Percentiles rank a stretch among this genome's conserved stretches.
phyloP scores from a whole-genome alignment of 345 rosid genomes.

The Eucalyptus rudis region DNA sequence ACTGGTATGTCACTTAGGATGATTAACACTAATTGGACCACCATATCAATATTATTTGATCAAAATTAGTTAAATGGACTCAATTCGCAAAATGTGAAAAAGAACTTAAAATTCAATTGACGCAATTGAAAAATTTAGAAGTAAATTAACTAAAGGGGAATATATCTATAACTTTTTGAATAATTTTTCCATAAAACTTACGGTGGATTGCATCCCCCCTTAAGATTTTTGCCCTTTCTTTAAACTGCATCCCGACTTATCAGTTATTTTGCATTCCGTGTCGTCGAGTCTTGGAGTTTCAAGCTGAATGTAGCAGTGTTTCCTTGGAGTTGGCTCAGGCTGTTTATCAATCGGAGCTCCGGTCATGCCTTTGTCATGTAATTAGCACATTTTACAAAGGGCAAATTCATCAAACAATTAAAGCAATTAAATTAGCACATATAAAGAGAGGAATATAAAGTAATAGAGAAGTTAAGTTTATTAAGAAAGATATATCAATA shows the following conservation, averaged over 20 bases:
- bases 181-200: neutral
- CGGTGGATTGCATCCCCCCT: neutral
- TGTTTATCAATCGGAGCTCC: neutral
- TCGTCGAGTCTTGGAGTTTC: neutral
- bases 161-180: too few relatives aligned
- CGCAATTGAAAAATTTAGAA: too few relatives aligned
- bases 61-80: too few relatives aligned
- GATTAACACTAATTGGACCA: too few relatives aligned
- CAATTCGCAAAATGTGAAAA: too few relatives aligned
- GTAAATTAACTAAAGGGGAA: too few relatives aligned
- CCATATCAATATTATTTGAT: neutral
- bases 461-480: neutral
- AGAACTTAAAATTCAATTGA: neutral
- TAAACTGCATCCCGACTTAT: neutral
- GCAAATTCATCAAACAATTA: neutral
- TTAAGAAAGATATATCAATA: neutral
- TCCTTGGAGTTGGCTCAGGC: neutral
- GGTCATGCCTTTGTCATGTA: too few relatives aligned
- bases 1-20: accelerated
- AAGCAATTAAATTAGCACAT: neutral
- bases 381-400: neutral
- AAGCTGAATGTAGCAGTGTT: neutral
- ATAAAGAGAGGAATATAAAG: neutral
- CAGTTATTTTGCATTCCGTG: neutral
- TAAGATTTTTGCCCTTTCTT: neutral